Base-by-base conservation (phyloP, 2,329 filamentous ascomycete genomes). In the Aspergillus hiratsukae region DNA sequence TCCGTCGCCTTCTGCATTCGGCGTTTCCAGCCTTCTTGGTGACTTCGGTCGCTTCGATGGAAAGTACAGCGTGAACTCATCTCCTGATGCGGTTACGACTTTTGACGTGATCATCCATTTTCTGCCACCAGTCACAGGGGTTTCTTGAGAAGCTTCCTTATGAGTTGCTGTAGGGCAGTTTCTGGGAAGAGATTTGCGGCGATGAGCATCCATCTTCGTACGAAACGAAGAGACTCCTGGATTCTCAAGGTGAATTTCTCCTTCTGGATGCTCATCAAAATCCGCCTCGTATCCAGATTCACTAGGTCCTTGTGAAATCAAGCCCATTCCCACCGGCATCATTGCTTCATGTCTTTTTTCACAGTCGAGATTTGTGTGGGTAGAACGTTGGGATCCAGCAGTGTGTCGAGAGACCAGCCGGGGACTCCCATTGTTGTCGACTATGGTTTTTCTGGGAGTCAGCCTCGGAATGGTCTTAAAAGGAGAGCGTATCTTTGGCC, bases 401-500 rank as follows among this genome's bases (percentile, higher is more conserved):
- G 27, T 19, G 3, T 14, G n/a, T 10, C 31, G 46, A 1, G 49
- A 52, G 5, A 61, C 19, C 28, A 68, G 65, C 46, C 65, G 65
- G 37, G 73, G 73, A 53, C 72, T 75, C 37, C 73, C 73, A 58
- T 75, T 72, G 9, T 60, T 60, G 54, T 75, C 72, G 9, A 75
- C 72, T 19, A 70, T 68, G 5, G 60, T 65, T 27, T 53, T 61
- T 51, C 49, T 64, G 9, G 52, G 48, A 1, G 45, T 57, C 7
- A 49, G 49, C 9, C 53, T 55, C 25, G 48, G 50, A 8, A 23
- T 14, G 19, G 3, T 14, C 7, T 11, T 46, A 14, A 6, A 3
- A 8, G 11, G 21, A 46, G 21, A 23, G 11, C 17, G 5, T n/a
- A 28, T 27, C 6, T 3, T 51, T 25, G 9, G 51, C 27, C 23